Percentiles rank a stretch among this genome's conserved stretches.
Conservation (phyloP, 768 basidiomycete species). For the Lanmaoa pseudosensibilis region DNA sequence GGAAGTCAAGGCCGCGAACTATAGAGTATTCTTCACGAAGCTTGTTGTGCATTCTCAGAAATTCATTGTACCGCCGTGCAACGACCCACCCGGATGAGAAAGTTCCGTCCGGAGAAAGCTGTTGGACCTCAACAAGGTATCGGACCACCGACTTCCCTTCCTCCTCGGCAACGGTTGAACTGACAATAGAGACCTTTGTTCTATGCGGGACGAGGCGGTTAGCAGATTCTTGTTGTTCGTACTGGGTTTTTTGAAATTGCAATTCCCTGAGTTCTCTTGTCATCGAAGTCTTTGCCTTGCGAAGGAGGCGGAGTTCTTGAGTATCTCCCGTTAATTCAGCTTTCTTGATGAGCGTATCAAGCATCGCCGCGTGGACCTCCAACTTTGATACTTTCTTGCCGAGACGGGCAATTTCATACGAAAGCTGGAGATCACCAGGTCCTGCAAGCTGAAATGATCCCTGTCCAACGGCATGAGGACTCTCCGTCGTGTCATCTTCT, state of each 20-base stretch:
- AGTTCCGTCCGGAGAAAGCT: conserved; percentile 74
- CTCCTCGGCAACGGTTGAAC: conserved; percentile 78
- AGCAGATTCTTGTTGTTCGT: conserved; percentile 91
- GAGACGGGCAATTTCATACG: conserved; percentile 81
- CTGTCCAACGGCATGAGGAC: conserved; percentile 35
- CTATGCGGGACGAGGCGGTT: conserved; percentile 83
- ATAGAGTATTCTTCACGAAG: conserved; percentile 71
- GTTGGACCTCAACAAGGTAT: conserved; percentile 91
- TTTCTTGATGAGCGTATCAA: conserved; percentile 88
- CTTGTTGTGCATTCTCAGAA: conserved; percentile 83
- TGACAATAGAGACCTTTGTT: conserved; percentile 83
- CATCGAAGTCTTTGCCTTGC: conserved; percentile 79
- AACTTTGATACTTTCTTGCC: conserved; percentile 72
- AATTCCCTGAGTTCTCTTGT: conserved; percentile 80
- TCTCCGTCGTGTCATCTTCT: conserved; percentile 35
- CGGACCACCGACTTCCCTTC: conserved; percentile 88
- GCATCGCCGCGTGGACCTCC: conserved; percentile 77
- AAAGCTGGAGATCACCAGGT: conserved; percentile 87
- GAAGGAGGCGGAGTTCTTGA: conserved; percentile 80
- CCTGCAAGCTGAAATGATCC: conserved; percentile 73
- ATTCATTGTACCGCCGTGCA: conserved; percentile 92
- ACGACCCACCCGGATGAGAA: conserved; percentile 91
- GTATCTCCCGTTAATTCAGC: conserved; percentile 92
- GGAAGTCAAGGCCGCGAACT: conserved; percentile 80
- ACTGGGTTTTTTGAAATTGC: conserved; percentile 88